Evolutionary conservation across 1,139 yeast species (phyloP).

Genomic region (Citeromyces siamensis): DNA sequence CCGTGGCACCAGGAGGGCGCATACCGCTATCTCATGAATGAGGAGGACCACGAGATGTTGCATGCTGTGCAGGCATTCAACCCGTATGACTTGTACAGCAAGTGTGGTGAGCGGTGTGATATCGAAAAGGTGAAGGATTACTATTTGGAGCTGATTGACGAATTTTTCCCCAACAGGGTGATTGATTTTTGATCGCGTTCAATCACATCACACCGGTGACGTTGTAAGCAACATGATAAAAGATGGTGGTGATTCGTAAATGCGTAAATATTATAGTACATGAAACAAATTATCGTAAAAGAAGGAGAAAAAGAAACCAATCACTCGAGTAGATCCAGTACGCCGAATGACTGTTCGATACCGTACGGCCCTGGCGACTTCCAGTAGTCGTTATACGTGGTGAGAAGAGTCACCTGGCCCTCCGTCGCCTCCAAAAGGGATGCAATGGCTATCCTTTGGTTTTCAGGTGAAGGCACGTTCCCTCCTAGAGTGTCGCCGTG

Average conservation of each 20-base stretch:
- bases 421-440: slow-evolving; percentile 45
- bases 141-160: slow-evolving; percentile 52
- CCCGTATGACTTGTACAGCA: slow-evolving; percentile 58
- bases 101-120: slow-evolving; percentile 36
- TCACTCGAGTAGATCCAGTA: slow-evolving; percentile 30
- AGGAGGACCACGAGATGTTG: slow-evolving; percentile 48
- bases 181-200: slow-evolving; percentile 32
- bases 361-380: slow-evolving; percentile 76
- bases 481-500: slow-evolving; percentile 58
- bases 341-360: slow-evolving; percentile 81
- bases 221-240: too few species aligned
- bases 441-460: slow-evolving; percentile 60
- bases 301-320: slow-evolving; percentile 7
- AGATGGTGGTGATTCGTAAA: background rate
- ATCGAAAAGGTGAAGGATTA: slow-evolving; percentile 39
- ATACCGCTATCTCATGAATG: slow-evolving; percentile 52
- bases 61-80: slow-evolving; percentile 56
- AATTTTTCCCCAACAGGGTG: slow-evolving; percentile 44
- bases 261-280: slow-evolving; percentile 3
- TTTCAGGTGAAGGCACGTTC: slow-evolving; percentile 56
- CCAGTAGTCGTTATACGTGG: slow-evolving; percentile 78
- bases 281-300: slow-evolving; percentile 7
- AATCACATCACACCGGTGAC: too few species aligned
- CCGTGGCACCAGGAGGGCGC: slow-evolving; percentile 72
- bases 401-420: slow-evolving; percentile 54